Base-by-base conservation (phyloP, 495 filamentous ascomycete genomes). In the Talaromyces trachyspermus region DNA sequence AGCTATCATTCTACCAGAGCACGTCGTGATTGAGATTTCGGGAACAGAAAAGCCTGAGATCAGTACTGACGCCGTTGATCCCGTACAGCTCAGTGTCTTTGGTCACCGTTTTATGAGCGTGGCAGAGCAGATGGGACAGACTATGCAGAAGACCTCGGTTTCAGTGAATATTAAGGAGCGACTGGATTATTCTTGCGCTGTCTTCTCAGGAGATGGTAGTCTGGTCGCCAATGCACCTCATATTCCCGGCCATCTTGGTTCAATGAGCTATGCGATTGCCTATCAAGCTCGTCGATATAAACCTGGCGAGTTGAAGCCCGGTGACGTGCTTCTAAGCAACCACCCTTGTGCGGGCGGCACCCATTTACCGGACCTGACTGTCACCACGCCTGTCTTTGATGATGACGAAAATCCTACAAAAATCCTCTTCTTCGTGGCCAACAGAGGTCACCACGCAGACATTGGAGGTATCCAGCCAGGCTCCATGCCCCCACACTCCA, bases 51-150 rank as follows among this genome's bases (percentile, higher is more conserved):
- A 59, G 46, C 49, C 55, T 18, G 53, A 52, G 18, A 85, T 83
- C 2, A 53, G 88, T 15, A 41, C 38, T 4, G 38, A 41, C 23
- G 38, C 36, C 30, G 49, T 22, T 52, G 69, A 94, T 55, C 91
- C 92, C 0, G 95, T 98, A 61, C 85, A 92, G 67, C 79, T 98
- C 7, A 94, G 83, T 62, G 94, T 98, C 48, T 98, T 98, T 56
- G 89, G 88, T 1, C 90, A 98, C 61, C 74, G 92, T 2, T 98
- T 98, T 69, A 98, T 98, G 92, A 89, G 91, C 11, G 96, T 98
- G 59, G 92, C 92, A 5, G 92, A 98, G 65, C 91, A 96, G 61
- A 97, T 97, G 92, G 92, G 92, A 4, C 74, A 88, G 46, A 90
- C 92, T 3, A 70, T 98, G 24, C 92, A 98, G 55, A 98, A 96